These are phyloP conservation scores for Salvia splendens DNA, from an alignment of 257 asterid genomes.

Conservation along the genomic window DNA sequence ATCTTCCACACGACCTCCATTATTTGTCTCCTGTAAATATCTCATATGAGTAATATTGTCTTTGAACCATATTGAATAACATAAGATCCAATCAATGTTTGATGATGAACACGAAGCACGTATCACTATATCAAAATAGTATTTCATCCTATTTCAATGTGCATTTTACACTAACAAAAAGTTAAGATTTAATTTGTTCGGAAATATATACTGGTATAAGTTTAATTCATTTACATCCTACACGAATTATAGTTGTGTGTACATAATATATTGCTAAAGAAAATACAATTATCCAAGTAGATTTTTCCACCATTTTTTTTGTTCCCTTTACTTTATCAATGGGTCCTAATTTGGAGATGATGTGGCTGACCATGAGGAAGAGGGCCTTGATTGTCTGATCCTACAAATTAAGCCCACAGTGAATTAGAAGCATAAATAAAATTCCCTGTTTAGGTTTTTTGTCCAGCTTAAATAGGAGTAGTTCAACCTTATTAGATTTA, in stretches of 20 bases:
- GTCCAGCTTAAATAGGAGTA: no score
- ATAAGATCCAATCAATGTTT: neutral
- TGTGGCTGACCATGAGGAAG: neutral
- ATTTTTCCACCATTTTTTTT: neutral
- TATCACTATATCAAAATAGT: neutral
- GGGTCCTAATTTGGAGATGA: no score
- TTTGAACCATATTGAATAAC: neutral
- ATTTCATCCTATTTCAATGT: no score
- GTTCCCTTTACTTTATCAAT: neutral
- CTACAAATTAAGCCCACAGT: neutral
- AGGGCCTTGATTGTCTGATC: neutral
- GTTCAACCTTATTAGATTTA: no score
- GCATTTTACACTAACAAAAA: no score
- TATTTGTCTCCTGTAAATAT: neutral
- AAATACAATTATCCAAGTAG: neutral
- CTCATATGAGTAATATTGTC: neutral
- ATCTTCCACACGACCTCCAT: neutral
- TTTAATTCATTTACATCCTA: neutral
- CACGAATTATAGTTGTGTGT: neutral
- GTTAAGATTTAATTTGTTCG: no score
- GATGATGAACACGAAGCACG: neutral
- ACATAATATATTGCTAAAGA: neutral
- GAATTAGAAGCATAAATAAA: no score
- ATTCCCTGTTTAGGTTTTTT: no score
- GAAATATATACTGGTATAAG: no score